phyloP scores from a whole-genome alignment of 345 rosid genomes.

The Salix koriyanagi region DNA sequence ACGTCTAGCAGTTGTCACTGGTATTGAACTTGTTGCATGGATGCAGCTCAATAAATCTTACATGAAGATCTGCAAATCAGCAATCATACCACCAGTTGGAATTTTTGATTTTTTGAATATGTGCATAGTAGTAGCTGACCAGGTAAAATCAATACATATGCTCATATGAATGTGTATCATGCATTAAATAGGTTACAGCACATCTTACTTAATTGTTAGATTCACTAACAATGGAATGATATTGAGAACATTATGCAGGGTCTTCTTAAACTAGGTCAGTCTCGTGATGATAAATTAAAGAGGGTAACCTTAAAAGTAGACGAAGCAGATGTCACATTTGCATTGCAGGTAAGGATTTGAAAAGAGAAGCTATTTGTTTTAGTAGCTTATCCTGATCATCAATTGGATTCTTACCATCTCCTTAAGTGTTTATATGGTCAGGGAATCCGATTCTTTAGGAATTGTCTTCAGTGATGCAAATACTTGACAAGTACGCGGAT shows the following conservation, averaged over 20 bases:
- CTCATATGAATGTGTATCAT: neutral
- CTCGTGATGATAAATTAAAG: conserved; percentile 62
- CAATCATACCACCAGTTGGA: conserved; percentile 63
- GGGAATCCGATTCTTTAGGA: conserved; percentile 86
- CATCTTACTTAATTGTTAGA: neutral
- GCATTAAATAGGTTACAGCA: neutral
- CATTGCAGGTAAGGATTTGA: conserved; percentile 29
- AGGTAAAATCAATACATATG: conserved; percentile 42
- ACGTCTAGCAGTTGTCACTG: neutral
- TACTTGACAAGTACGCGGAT: neutral
- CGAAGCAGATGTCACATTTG: conserved; percentile 53
- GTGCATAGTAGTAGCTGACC: conserved; percentile 77
- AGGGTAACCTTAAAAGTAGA: conserved; percentile 70
- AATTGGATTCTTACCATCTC: neutral
- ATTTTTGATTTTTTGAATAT: conserved; percentile 59
- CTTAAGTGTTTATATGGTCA: conserved; percentile 24
- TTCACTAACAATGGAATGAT: neutral
- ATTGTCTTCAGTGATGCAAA: conserved; percentile 52
- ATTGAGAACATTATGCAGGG: conserved; percentile 40
- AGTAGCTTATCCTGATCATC: neutral
- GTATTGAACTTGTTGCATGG: conserved; percentile 6
- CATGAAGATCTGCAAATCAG: conserved; percentile 61
- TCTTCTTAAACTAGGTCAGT: conserved; percentile 63
- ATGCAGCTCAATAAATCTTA: conserved; percentile 76
- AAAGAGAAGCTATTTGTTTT: neutral